Evolutionary conservation across 2,329 filamentous ascomycete genomes (phyloP).

Genomic region (Aureobasidium pullulans): DNA sequence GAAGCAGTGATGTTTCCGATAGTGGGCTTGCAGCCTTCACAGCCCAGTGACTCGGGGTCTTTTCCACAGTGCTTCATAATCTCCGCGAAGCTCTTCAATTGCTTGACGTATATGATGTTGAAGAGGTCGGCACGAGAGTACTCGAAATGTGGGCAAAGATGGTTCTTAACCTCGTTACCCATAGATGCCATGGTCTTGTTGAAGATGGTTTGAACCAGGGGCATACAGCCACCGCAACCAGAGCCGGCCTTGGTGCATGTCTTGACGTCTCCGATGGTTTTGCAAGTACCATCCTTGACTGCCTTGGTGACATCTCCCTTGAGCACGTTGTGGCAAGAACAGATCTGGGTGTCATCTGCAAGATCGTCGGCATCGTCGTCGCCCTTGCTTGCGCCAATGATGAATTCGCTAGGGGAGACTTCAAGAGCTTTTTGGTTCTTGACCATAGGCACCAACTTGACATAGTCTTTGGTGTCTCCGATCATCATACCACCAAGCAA

Average conservation of each 20-base stretch:
- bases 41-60: constrained; percentile 65
- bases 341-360: constrained; percentile 79
- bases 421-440: constrained; percentile 76
- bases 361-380: constrained; percentile 73
- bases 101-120: constrained; percentile 79
- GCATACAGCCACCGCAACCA: constrained; percentile 84
- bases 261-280: constrained; percentile 74
- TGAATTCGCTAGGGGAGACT: constrained; percentile 71
- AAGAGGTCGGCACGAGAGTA: constrained; percentile 84
- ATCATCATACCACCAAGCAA: constrained; percentile 97
- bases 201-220: constrained; percentile 81
- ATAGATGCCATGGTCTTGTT: constrained; percentile 79
- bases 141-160: constrained; percentile 76
- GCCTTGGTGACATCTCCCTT: constrained; percentile 69
- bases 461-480: constrained; percentile 81
- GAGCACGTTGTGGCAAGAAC: constrained; percentile 86
- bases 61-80: constrained; percentile 75
- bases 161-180: constrained; percentile 80
- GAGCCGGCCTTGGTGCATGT: constrained; percentile 87
- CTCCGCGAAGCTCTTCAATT: constrained; percentile 61
- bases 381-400: constrained; percentile 67
- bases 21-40: constrained; percentile 79
- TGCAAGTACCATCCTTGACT: constrained; percentile 73
- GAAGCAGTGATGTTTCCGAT: constrained; percentile 74
- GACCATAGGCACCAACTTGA: constrained; percentile 81